Base-by-base conservation (phyloP, 2,329 filamentous ascomycete species). In the Hymenoscyphus repandus region DNA sequence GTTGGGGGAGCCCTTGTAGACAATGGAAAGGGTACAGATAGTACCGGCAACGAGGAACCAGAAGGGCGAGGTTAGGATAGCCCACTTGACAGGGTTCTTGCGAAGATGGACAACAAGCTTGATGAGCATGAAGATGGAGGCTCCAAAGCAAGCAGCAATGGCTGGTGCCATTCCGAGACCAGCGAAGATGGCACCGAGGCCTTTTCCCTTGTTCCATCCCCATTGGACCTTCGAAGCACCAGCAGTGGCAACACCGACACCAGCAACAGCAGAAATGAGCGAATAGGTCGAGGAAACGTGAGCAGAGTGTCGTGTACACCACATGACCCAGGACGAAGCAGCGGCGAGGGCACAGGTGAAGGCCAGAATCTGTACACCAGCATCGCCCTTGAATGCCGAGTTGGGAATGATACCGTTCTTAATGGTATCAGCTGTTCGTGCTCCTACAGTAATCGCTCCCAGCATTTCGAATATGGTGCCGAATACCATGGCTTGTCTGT, bases 41-140 rank as follows among this genome's bases (percentile, higher is more conserved):
- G 84, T 88, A 49, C 76, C 84, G 50, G 86, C 85, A 52, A 90
- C 79, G 50, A 90, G 79, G 76, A 90, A 90, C 72, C 84, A 90
- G 70, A 86, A 80, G 9, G 86, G 87, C 1, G 85, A 83, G 46
- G 78, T 84, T 70, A 76, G 89, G 49, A 90, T 78, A 22, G 86
- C 85, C 85, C 84, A 88, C 6, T 74, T 77, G 2, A 88, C 75
- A 5, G 86, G 85, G 68, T 88, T 82, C 69, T 77, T 82, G 66
- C 86, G 85, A 55, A 85, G 67, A 65, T 87, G 85, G 3, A 91
- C 85, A n/a, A 77, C 69, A 31, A 79, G 43, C 74, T 88, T 88
- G 73, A 89, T 85, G 52, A 88, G 74, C 76, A 78, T 75, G 74
- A 89, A 90, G 69, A 89, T 87, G 64, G 69, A 71, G 37, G 85